Evolutionary conservation across 2,329 filamentous ascomycete genomes (phyloP).

Genomic region (Exophiala sp.): DNA sequence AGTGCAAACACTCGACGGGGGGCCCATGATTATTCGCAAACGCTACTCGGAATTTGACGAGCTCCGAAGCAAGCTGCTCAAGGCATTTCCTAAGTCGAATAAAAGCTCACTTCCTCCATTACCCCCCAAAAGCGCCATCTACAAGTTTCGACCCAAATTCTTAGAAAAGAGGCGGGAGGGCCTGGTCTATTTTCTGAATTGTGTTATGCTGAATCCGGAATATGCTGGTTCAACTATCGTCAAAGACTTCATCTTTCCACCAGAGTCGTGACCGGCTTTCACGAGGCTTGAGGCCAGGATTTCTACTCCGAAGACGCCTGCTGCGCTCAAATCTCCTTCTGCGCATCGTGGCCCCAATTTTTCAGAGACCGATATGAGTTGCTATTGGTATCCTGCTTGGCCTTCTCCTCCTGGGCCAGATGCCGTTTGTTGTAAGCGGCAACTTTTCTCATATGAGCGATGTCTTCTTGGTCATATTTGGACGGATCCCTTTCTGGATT

Average conservation of each 20-base stretch:
- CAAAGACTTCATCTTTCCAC: constrained; percentile 75
- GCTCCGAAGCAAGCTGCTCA: constrained; percentile 64
- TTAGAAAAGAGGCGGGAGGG: constrained; percentile 77
- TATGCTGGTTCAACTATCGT: constrained; percentile 86
- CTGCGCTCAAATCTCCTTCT: neutral
- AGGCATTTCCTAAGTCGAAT: constrained; percentile 76
- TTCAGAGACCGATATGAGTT: constrained; percentile 55
- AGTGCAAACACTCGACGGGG: constrained; percentile 72
- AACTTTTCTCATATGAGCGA: constrained; percentile 58
- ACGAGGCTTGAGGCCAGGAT: no score
- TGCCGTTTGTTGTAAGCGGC: constrained; percentile 60
- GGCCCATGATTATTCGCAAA: constrained; percentile 52
- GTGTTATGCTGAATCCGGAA: constrained; percentile 85
- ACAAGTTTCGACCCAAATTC: constrained; percentile 71
- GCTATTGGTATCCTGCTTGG: constrained; percentile 52
- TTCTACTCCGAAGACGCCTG: neutral
- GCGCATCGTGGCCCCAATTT: constrained; percentile 43
- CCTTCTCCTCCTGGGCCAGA: constrained; percentile 57
- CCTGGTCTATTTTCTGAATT: constrained; percentile 88
- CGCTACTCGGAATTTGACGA: constrained; percentile 92
- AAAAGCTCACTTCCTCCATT: constrained; percentile 65
- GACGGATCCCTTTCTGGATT: constrained; percentile 52
- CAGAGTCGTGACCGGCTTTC: constrained; percentile 26
- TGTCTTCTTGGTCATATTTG: constrained; percentile 52
- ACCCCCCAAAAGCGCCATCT: constrained; percentile 85